Evolutionary conservation across 2,329 filamentous ascomycete genomes (phyloP), one percentile per base, ranked within the genome.

Genomic region (Orbilia ellipsospora): DNA sequence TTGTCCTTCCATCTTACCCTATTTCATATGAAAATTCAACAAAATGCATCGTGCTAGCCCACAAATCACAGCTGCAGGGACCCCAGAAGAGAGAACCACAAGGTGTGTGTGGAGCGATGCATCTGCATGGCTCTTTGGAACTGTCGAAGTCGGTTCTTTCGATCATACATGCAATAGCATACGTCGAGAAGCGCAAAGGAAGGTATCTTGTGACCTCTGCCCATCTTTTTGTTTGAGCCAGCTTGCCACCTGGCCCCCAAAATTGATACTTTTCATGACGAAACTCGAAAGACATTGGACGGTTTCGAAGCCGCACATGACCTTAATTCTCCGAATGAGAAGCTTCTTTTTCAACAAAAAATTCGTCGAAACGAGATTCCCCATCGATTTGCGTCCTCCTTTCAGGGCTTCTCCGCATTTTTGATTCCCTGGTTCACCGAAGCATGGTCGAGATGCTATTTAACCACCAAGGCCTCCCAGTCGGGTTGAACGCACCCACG

Each of bases 21-120:
- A 54, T 57, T 66, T 42, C 48, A 54, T 54, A 28, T n/a, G 13
- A 18, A 28, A 31, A 68, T 55, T 69, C 65, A 69, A 69, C 57
- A 61, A 69, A 59, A 68, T 67, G 50, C 48, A 68, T 61, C 44
- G 60, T 36, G 42, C 31, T 28, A 18, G 5, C 36, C 59, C 65
- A 50, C 65, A 61, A 68, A 68, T 69, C 65, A 62, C 56, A 69
- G 48, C 56, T 69, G 65, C 65, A 69, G 65, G 65, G 65, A 55
- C 55, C 18, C 50, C 40, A 45, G 31, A 60, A 61, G 20, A 18
- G 13, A n/a, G 51, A 48, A 48, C 8, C 15, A 48, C 44, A 15
- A 48, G 44, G 54, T 67, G 52, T 67, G 63, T 40, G 26, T 48
- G 57, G 40, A 36, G 1, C 31, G 31, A 36, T 36, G 31, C 31